Conservation (phyloP, 2,329 filamentous ascomycete species). For the Juglanconis juglandina region DNA sequence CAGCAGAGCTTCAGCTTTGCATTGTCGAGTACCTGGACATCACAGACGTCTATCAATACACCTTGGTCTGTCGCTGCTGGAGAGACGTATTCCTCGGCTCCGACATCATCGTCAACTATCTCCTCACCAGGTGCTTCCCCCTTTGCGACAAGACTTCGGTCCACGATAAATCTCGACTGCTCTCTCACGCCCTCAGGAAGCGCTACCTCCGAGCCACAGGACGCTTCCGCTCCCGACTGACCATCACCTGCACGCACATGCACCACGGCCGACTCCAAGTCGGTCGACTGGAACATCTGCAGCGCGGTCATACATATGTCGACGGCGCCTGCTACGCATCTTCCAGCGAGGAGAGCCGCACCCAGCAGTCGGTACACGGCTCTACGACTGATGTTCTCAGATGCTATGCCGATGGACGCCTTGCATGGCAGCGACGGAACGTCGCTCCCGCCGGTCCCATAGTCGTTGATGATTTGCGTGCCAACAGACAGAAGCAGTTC, state of each 20-base stretch:
- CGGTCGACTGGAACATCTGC: constrained; percentile 1
- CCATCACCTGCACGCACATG: neutral
- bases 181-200: neutral
- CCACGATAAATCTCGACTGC: neutral
- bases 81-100: neutral
- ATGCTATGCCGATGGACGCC: neutral
- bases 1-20: constrained; percentile 4
- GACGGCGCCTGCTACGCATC: neutral
- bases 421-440: constrained; percentile 1
- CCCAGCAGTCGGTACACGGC: no score
- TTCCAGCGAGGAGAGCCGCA: no score
- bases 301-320: neutral
- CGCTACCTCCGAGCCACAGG: neutral
- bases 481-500: neutral
- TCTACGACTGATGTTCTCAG: neutral
- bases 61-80: constrained; percentile 9
- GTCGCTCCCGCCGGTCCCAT: neutral
- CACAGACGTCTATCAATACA: neutral
- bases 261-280: neutral
- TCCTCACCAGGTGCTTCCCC: neutral
- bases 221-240: neutral
- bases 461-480: neutral
- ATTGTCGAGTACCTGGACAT: constrained; percentile 1
- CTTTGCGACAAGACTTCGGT: neutral
- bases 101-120: neutral